A percentile compares a stretch with the other conserved stretches of the same genome.
phyloP scores from a whole-genome alignment of 257 asterid genomes.

The Fraxinus excelsior region DNA sequence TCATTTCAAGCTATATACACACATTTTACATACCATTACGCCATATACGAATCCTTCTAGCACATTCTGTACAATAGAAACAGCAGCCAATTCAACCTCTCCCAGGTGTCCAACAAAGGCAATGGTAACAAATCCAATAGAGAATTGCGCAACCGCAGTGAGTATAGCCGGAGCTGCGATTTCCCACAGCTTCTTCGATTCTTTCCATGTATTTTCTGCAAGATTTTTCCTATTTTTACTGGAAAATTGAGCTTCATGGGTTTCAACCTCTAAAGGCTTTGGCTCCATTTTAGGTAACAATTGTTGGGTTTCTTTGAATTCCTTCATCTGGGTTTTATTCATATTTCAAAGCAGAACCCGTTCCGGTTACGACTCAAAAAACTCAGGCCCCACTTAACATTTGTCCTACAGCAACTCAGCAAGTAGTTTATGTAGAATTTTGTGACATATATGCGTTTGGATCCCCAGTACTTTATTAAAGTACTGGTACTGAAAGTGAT shows the following conservation, averaged over 20 bases:
- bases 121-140: constrained; percentile 63
- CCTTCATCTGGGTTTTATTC: constrained; percentile 3
- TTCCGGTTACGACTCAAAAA: neutral
- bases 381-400: neutral
- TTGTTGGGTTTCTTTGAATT: constrained; percentile 37
- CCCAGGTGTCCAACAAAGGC: constrained; percentile 86
- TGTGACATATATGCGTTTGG: neutral
- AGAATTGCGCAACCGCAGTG: constrained; percentile 67
- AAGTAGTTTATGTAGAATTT: neutral
- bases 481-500: neutral
- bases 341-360: neutral
- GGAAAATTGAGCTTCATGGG: constrained; percentile 3
- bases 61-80: constrained; percentile 76
- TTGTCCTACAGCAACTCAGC: neutral
- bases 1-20: no score
- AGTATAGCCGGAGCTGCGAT: constrained; percentile 74
- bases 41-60: constrained; percentile 84
- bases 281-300: constrained; percentile 41
- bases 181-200: constrained; percentile 69
- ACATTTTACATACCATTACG: constrained; percentile 52
- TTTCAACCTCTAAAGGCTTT: constrained; percentile 33
- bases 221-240: constrained; percentile 2
- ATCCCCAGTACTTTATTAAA: neutral
- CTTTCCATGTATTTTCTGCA: constrained; percentile 43
- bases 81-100: constrained; percentile 73